Base-by-base conservation (phyloP, 352 stramenopile genomes). In the Elongisporangium prolatum region DNA sequence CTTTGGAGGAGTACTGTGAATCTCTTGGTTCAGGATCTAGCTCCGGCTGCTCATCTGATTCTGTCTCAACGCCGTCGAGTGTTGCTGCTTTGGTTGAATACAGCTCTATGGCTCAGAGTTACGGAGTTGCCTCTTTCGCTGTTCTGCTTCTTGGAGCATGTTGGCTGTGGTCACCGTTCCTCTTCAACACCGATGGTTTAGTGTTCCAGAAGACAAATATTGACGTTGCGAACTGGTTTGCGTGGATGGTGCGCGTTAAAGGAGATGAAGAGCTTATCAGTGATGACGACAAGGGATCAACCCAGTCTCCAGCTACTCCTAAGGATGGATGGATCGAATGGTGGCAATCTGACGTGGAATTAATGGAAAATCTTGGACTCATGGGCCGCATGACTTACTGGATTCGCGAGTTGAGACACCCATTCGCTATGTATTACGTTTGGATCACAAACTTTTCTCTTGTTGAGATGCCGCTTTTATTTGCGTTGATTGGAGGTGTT, bases 111-210 rank as follows among this genome's bases (percentile, higher is more conserved):
- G 80, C 80, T 1, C 86, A 96, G 61, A 85, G 77, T 50, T 96
- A 90, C 50, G 84, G 86, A 0, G 68, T 94, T 22, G 77, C 83
- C 4, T 91, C 86, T 5, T 94, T 96, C 53, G 84, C 86, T 10
- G 84, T 96, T 54, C 65, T 90, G 48, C 74, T 96, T 40, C 73
- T 96, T 2, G 84, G 80, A 24, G 78, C 84, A 7, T 93, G 84
- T 48, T 95, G 86, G 86, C 65, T 95, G 40, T 67, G 93, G 50
- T 84, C 84, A 17, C 86, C 86, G 0, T 95, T 94, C 54, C 63
- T 95, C 6, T 96, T 93, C 68, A 96, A 96, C 65, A 94, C 86
- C n/a, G 85, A 94, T 47, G 84, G 84, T n/a, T 59, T 96, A 10
- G 86, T 93, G 51, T 71, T 89, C 17, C 76, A 89, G 38, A 93